Conservation (phyloP, 2,329 filamentous ascomycete species). For the Paecilomyces formosus region DNA sequence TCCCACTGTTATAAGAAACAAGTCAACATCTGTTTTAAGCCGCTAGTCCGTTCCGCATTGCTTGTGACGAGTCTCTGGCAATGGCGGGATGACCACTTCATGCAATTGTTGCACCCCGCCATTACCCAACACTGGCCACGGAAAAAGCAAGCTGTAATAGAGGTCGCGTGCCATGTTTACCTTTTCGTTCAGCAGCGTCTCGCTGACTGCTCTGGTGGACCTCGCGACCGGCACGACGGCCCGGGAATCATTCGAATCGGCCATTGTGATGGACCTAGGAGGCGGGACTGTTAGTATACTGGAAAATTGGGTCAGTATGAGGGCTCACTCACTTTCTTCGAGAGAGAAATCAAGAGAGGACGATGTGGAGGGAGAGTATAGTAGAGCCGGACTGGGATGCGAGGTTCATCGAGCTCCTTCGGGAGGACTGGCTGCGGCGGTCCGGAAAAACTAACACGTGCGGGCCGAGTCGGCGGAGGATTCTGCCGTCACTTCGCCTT, state of each 20-base stretch:
- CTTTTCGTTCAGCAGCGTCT: slow-evolving; percentile 98
- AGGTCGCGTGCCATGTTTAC: slow-evolving; percentile 43
- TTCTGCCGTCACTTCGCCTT: slow-evolving; percentile 13
- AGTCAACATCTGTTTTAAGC: not conserved
- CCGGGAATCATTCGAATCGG: slow-evolving; percentile 47
- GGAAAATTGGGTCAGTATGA: not conserved
- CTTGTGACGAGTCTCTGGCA: not conserved
- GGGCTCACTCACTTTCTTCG: not conserved
- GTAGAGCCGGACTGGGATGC: not conserved
- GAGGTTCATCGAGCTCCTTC: slow-evolving; percentile 1
- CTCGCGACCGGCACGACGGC: slow-evolving; percentile 62
- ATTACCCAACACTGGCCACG: not conserved
- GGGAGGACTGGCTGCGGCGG: slow-evolving; percentile 15
- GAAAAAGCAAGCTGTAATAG: not conserved
- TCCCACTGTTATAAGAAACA: slow-evolving; percentile 65
- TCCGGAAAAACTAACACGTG: slow-evolving; percentile 26
- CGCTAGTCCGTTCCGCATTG: not conserved
- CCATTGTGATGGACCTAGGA: slow-evolving; percentile 40
- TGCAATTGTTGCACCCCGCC: not conserved
- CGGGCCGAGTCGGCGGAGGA: slow-evolving; percentile 9
- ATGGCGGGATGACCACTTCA: not conserved
- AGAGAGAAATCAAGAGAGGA: not conserved
- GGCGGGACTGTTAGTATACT: slow-evolving; percentile 8
- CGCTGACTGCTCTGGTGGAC: slow-evolving; percentile 75
- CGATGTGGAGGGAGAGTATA: not conserved